These are phyloP conservation scores for Ogataea minuta DNA, from an alignment of 805 yeast genomes.

Conservation along the genomic window DNA sequence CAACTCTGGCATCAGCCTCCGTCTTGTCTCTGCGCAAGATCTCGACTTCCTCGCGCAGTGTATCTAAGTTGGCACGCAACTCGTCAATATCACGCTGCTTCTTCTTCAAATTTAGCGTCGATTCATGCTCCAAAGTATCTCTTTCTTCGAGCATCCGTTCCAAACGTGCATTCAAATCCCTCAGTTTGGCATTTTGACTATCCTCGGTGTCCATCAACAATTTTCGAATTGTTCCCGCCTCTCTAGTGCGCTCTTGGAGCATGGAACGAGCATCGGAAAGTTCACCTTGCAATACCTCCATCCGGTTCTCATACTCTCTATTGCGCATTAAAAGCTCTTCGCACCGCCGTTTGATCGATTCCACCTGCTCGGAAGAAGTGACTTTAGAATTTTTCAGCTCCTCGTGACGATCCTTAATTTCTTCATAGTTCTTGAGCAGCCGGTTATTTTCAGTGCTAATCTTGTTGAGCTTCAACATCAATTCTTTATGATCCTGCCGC, in stretches of 20 bases:
- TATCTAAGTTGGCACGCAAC: constrained; percentile 44
- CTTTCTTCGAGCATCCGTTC: constrained; percentile 58
- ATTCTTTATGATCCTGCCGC: constrained; percentile 32
- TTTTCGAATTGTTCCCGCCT: constrained; percentile 68
- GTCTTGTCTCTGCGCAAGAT: constrained; percentile 13
- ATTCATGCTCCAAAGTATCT: constrained; percentile 53
- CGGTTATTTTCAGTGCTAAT: constrained; percentile 44
- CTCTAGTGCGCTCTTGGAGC: constrained; percentile 79
- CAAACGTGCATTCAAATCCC: constrained; percentile 55
- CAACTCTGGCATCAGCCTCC: constrained; percentile 5
- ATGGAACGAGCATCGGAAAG: constrained; percentile 68
- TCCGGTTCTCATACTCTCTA: constrained; percentile 58
- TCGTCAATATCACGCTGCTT: constrained; percentile 70
- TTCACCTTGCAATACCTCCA: constrained; percentile 77
- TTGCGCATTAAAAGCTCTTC: constrained; percentile 69
- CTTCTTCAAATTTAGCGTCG: constrained; percentile 47
- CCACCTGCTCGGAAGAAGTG: constrained; percentile 40
- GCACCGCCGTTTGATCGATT: constrained; percentile 58
- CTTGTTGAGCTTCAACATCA: constrained; percentile 39
- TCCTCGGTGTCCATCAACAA: constrained; percentile 68
- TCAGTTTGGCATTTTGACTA: constrained; percentile 46
- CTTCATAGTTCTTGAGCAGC: constrained; percentile 39
- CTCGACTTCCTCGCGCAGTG: constrained; percentile 25
- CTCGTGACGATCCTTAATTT: constrained; percentile 37
- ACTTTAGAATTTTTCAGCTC: constrained; percentile 33